Conservation (phyloP, 2,329 filamentous ascomycete genomes). For the Nemania sp. region DNA sequence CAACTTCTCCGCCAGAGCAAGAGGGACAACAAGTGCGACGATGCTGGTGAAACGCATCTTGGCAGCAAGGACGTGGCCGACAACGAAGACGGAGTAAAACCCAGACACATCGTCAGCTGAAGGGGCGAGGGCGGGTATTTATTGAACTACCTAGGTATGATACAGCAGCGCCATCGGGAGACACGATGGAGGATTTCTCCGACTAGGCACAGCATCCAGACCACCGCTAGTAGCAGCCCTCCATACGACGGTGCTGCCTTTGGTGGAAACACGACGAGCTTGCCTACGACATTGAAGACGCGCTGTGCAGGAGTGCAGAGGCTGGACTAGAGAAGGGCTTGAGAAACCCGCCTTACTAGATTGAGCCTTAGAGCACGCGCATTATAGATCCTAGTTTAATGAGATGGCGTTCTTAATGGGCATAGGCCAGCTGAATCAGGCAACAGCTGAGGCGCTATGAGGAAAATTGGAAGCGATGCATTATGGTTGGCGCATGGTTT, state of each 20-base stretch:
- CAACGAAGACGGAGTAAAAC: constrained; percentile 4
- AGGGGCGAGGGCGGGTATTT: constrained; percentile 26
- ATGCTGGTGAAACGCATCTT: constrained; percentile 41
- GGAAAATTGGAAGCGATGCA: constrained; percentile 8
- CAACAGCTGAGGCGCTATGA: constrained; percentile 12
- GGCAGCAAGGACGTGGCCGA: constrained; percentile 10
- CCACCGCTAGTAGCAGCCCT: background rate
- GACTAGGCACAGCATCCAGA: background rate
- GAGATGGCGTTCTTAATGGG: constrained; percentile 28
- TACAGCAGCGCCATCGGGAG: background rate
- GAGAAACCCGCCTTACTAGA: constrained; percentile 8
- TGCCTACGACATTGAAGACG: constrained; percentile 16
- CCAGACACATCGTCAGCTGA: constrained; percentile 5
- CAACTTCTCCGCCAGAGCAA: constrained; percentile 40
- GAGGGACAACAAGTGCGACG: constrained; percentile 34
- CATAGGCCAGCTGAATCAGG: constrained; percentile 6
- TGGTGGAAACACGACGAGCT: background rate
- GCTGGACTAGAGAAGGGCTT: constrained; percentile 11
- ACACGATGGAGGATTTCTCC: constrained; percentile 15
- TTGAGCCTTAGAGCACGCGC: constrained; percentile 16
- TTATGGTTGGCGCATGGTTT: too few relatives aligned
- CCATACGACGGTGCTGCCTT: background rate
- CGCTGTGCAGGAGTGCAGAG: constrained; percentile 10
- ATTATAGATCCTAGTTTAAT: constrained; percentile 28
- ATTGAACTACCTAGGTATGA: constrained; percentile 14